Base-by-base conservation (phyloP, 345 rosid genomes). In the Populus alba region DNA sequence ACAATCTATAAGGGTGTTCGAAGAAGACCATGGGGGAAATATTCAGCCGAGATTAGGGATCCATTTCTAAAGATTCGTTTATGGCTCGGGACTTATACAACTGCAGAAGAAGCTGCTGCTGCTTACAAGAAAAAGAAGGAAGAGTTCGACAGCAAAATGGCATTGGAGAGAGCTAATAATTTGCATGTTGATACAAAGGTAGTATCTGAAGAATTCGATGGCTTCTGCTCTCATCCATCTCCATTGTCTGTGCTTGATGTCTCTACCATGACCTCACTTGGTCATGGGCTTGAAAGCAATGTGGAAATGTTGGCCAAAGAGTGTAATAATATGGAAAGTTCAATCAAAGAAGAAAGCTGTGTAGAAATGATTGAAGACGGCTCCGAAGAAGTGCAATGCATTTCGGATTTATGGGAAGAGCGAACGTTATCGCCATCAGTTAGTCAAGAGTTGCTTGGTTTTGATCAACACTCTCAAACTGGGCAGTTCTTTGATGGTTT, bases 41-140 rank as follows among this genome's bases (percentile, higher is more conserved):
- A 63, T 70, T 82, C 88, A 0, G 87, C 89, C 1, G 92, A 90
- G 79, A 88, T 88, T 45, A 71, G 91, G 55, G 89, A 90, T 71
- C 90, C 92, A 7, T 82, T 86, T 75, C 70, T 43, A 2, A 75
- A 85, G 61, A n/a, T 57, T 20, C 83, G 90, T 8, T 9, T 85
- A 31, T 90, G 92, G 90, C 92, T 90, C 17, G 92, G 91, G 35
- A 90, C 91, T 38, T 87, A 49, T 29, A 2, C n/a, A 5, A 88
- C 89, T 6, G 90, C 84, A 6, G 89, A 88, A 68, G 91, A 90
- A 75, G 91, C 91, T 67, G 81, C 90, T 15, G 73, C 79, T 25
- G 90, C 87, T 72, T 85, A 88, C 67, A 75, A 65, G 80, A 74
- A 55, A 27, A 88, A 87, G 84, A 87, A 83, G 73, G 75, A 66